Evolutionary conservation across 805 yeast species (phyloP).

Genomic region (Cyberlindnera meyerae): DNA sequence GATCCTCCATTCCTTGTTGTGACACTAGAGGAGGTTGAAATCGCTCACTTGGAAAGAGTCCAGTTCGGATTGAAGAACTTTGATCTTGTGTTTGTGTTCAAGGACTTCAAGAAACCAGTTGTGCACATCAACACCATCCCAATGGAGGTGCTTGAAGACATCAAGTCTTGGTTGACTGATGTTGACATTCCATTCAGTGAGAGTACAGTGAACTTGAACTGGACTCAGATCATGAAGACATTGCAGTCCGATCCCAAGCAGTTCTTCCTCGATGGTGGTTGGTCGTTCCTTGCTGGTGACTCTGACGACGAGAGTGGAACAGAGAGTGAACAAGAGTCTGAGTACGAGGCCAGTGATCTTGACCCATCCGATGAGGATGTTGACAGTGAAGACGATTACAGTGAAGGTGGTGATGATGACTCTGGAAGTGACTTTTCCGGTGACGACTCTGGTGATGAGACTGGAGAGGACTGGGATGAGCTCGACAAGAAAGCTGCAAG

Average conservation of each 20-base stretch:
- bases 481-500: constrained; percentile 25
- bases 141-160: constrained; percentile 83
- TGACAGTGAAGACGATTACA: constrained; percentile 32
- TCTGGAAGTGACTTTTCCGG: constrained; percentile 32
- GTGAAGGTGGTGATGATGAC: constrained; percentile 30
- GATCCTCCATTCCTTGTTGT: constrained; percentile 95
- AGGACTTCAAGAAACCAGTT: constrained; percentile 83
- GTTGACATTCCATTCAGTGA: constrained; percentile 94
- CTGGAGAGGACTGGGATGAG: constrained; percentile 33
- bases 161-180: constrained; percentile 96
- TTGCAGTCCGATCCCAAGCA: constrained; percentile 89
- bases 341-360: constrained; percentile 40
- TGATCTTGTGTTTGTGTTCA: constrained; percentile 93
- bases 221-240: constrained; percentile 95
- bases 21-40: constrained; percentile 85
- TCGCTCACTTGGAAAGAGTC: constrained; percentile 94
- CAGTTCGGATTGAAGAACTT: constrained; percentile 96
- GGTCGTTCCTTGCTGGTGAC: constrained; percentile 89
- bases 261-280: constrained; percentile 92
- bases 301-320: constrained; percentile 69
- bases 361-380: constrained; percentile 40
- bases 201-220: constrained; percentile 92
- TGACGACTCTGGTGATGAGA: constrained; percentile 33
- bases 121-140: constrained; percentile 94
- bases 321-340: constrained; percentile 64